Evolutionary conservation across 2,329 filamentous ascomycete genomes (phyloP).

Genomic region (Venturiaceae sp.): DNA sequence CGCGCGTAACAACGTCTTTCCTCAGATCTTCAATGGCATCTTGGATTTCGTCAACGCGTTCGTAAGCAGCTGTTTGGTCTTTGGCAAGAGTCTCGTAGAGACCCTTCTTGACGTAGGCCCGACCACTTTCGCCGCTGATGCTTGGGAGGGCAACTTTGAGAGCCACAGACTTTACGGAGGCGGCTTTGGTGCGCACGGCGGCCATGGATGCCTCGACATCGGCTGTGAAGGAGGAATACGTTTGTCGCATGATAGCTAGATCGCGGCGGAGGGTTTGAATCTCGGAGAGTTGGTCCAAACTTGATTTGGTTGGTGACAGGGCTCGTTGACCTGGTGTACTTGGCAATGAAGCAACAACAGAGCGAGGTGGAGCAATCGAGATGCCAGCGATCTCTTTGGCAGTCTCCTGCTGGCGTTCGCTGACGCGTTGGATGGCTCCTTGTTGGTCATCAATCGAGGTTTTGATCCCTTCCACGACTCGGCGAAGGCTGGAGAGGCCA

Average conservation of each 20-base stretch:
- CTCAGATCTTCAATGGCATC: slow-evolving; percentile 93
- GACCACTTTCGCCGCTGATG: slow-evolving; percentile 68
- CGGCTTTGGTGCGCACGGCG: slow-evolving; percentile 70
- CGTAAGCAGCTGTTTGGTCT: slow-evolving; percentile 85
- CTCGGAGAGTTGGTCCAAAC: slow-evolving; percentile 54
- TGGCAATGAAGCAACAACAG: slow-evolving; percentile 20
- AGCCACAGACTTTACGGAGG: slow-evolving; percentile 67
- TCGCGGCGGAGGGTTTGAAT: slow-evolving; percentile 77
- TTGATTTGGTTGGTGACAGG: slow-evolving; percentile 16
- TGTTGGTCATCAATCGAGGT: slow-evolving; percentile 77
- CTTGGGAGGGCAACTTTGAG: slow-evolving; percentile 61
- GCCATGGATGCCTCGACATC: slow-evolving; percentile 86
- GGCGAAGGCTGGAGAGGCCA: slow-evolving; percentile 68
- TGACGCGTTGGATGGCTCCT: slow-evolving; percentile 72
- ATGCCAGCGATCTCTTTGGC: slow-evolving; percentile 74
- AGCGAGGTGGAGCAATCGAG: slow-evolving; percentile 35
- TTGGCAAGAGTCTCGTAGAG: slow-evolving; percentile 71
- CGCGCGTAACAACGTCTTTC: slow-evolving; percentile 90
- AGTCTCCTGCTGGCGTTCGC: slow-evolving; percentile 81
- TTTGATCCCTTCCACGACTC: slow-evolving; percentile 77
- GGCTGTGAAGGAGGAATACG: slow-evolving; percentile 81
- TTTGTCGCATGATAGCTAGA: slow-evolving; percentile 83
- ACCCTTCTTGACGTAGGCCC: slow-evolving; percentile 73
- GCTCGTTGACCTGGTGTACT: neutral
- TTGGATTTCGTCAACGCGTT: slow-evolving; percentile 91